phyloP scores from a whole-genome alignment of 2,329 filamentous ascomycete genomes.

The Botryotinia narcissicola region DNA sequence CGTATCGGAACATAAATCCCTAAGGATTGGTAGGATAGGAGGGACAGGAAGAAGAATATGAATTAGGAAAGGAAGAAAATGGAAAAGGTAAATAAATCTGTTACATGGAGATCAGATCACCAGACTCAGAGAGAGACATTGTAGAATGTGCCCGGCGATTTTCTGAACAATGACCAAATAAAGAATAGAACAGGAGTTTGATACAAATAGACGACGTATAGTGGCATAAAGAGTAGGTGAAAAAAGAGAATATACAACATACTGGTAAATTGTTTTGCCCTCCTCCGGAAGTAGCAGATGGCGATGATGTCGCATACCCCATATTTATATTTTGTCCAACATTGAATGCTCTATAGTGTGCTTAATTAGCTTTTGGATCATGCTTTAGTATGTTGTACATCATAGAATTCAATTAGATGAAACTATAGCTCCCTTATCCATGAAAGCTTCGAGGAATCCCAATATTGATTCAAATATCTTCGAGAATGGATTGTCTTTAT shows the following conservation, averaged over 20 bases:
- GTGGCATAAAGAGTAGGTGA: not conserved
- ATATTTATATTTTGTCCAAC: constrained; percentile 37
- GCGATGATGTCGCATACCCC: constrained; percentile 62
- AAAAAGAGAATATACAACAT: constrained; percentile 39
- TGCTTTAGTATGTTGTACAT: constrained; percentile 14
- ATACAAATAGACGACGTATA: not conserved
- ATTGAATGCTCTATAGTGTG: constrained; percentile 34
- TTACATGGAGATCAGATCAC: not conserved
- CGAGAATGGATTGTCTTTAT: not conserved
- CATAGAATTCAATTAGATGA: constrained; percentile 14
- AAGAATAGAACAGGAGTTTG: constrained; percentile 2
- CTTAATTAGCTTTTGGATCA: constrained; percentile 28
- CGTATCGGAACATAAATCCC: constrained; percentile 1
- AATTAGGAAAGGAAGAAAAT: not conserved
- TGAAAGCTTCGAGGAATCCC: not conserved
- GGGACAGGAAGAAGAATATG: not conserved
- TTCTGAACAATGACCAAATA: constrained; percentile 11
- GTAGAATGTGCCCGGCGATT: not conserved
- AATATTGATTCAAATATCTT: not conserved
- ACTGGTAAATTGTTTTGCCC: constrained; percentile 60
- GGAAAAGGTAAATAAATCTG: not conserved
- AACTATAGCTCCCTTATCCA: not conserved
- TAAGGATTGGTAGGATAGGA: constrained; percentile 8
- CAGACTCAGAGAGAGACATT: constrained; percentile 20
- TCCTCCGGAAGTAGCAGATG: constrained; percentile 55